Evolutionary conservation across 768 basidiomycete genomes (phyloP).

Genomic region (Boletus reticulatus): DNA sequence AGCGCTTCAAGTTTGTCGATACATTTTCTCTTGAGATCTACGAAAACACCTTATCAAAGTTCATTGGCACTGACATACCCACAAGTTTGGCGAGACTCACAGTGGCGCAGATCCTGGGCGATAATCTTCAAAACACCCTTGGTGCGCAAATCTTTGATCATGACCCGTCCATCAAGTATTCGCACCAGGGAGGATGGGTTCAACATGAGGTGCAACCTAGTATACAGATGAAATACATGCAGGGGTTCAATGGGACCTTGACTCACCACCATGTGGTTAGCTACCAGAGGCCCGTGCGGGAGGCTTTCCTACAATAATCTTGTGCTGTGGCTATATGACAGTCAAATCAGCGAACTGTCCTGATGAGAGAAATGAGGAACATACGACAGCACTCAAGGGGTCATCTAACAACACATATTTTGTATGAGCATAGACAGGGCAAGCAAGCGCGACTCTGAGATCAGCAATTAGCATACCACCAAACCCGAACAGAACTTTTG

Average conservation of each 20-base stretch:
- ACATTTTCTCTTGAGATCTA: no score
- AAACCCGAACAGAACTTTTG: no score
- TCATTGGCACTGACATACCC: no score
- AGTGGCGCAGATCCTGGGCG: conserved; percentile 35
- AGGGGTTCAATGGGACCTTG: background rate
- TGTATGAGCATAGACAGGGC: conserved; percentile 74
- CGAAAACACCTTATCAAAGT: no score
- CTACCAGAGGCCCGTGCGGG: conserved; percentile 62
- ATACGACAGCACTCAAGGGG: conserved; percentile 77
- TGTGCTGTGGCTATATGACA: conserved; percentile 55
- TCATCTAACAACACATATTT: conserved; percentile 75
- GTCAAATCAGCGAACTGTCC: background rate
- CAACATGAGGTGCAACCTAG: conserved; percentile 82
- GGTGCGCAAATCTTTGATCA: conserved; percentile 58
- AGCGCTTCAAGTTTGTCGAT: no score
- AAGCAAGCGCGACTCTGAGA: conserved; percentile 70
- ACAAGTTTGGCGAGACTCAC: no score
- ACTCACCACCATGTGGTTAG: conserved; percentile 63
- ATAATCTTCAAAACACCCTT: conserved; percentile 64
- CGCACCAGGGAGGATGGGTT: conserved; percentile 76
- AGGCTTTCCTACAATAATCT: conserved; percentile 62
- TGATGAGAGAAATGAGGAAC: conserved; percentile 22
- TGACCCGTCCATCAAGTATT: conserved; percentile 80
- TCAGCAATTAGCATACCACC: background rate
- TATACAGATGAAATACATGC: background rate